These are phyloP conservation scores for Mycena vitilis DNA, from an alignment of 768 basidiomycete genomes.

Conservation along the genomic window DNA sequence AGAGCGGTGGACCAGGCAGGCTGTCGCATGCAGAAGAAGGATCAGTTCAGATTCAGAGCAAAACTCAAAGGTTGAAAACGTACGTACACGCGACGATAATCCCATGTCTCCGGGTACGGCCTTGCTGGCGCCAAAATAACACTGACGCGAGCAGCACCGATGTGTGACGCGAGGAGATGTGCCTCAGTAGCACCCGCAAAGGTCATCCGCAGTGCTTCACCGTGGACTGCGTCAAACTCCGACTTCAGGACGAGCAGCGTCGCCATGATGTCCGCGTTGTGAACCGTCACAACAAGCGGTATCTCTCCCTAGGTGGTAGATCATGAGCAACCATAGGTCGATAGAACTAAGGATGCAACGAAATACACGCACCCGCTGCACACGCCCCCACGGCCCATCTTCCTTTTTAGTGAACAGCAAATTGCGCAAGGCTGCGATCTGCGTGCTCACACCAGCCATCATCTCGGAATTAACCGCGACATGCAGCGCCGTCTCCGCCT, in stretches of 20 bases:
- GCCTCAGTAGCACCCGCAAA: constrained; percentile 77
- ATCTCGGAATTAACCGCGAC: constrained; percentile 64
- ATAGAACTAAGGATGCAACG: no score
- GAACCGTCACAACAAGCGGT: constrained; percentile 78
- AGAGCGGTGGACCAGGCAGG: constrained; percentile 81
- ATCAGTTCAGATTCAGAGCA: background rate
- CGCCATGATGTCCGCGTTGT: constrained; percentile 87
- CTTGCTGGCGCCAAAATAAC: constrained; percentile 65
- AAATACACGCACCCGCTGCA: constrained; percentile 50
- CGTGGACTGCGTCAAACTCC: constrained; percentile 62
- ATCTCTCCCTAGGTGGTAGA: constrained; percentile 63
- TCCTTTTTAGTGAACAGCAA: constrained; percentile 60
- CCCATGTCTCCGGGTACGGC: constrained; percentile 81
- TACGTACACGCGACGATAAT: constrained; percentile 67
- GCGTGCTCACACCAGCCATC: constrained; percentile 75
- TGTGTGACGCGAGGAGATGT: constrained; percentile 74
- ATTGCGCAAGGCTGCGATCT: constrained; percentile 78
- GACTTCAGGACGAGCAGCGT: constrained; percentile 78
- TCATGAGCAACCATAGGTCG: no score
- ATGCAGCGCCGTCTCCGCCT: constrained; percentile 75
- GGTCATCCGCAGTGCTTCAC: constrained; percentile 60
- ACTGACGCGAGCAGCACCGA: constrained; percentile 63
- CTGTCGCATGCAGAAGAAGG: constrained; percentile 39
- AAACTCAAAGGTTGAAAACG: background rate
- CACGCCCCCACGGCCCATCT: constrained; percentile 43